Evolutionary conservation across 1,284 basidiomycete species (phyloP), one percentile per base, ranked within the genome.

Genomic region (Ustilago sp.): DNA sequence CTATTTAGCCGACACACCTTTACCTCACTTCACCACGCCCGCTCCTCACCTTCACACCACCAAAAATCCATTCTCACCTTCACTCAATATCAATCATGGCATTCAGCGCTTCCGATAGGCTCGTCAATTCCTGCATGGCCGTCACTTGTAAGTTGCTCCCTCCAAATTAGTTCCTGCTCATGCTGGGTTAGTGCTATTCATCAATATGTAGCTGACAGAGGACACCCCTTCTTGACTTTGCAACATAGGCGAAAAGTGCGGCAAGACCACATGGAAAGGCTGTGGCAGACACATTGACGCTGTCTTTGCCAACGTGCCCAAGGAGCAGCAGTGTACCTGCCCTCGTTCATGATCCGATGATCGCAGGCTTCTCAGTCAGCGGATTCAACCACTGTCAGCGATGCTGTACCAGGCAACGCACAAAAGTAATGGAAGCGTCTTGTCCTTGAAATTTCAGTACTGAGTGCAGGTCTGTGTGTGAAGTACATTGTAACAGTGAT

Each of bases 191-290:
- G 13, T 28, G 17, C 32, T 52, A 8, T 19, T 1, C 11, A 9
- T 8, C 28, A 43, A 4, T 19, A 11, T 34, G 9, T 12, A 39
- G 12, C 57, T 65, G 41, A 65, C 63, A 17, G 12, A 39, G n/a
- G 17, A 19, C 3, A 28, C 23, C 32, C 15, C 11, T 7, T 1
- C 6, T 54, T 34, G 38, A 43, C 19, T 12, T 4, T 23, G 8
- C 8, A 41, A n/a, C 12, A 12, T 63, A 80, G 78, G 78, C 61
- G 72, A 69, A 59, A 80, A 75, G 64, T 80, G 78, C 53, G 78
- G 78, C 50, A 80, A 80, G 59, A 80, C 78, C 41, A 80, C 78
- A 19, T 80, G 78, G 78, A 53, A 58, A 12, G 78, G 78, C 19
- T 80, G 78, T 34, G 78, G 78, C 57, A 63, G 38, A 23, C 78